Conservation (phyloP, 2,329 filamentous ascomycete species). For the Pseudogymnoascus sp. region DNA sequence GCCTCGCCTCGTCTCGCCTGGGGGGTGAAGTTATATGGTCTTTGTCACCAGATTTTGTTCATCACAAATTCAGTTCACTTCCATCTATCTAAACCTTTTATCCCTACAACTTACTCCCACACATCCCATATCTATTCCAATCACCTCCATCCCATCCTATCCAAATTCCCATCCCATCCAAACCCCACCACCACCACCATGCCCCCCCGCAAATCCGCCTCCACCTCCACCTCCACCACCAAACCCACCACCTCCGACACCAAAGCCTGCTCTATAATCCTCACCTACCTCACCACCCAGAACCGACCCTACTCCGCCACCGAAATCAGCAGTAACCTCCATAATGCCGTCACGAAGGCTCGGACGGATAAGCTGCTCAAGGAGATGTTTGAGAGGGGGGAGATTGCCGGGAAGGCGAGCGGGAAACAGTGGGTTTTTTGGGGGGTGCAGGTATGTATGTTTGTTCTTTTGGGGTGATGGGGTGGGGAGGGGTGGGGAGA, state of each 20-base stretch:
- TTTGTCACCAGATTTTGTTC: neutral
- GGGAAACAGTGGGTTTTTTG: constrained; percentile 30
- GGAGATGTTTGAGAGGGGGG: constrained; percentile 51
- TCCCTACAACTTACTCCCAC: neutral
- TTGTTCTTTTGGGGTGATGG: too few relatives aligned
- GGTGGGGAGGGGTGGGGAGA: neutral
- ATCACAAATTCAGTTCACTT: neutral
- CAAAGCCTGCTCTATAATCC: constrained; percentile 29
- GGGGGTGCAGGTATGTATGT: constrained; percentile 23
- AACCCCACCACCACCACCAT: constrained; percentile 6
- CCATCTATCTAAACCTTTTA: neutral
- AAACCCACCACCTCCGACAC: constrained; percentile 21
- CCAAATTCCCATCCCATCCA: neutral
- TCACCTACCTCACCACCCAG: constrained; percentile 30
- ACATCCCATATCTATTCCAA: neutral
- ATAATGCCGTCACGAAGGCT: constrained; percentile 46
- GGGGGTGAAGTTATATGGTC: neutral
- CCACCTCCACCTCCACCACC: neutral
- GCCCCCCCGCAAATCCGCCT: constrained; percentile 7
- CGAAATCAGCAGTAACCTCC: constrained; percentile 53
- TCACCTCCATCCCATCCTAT: neutral
- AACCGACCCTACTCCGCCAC: constrained; percentile 37
- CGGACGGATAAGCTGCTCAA: constrained; percentile 53
- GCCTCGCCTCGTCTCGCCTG: neutral
- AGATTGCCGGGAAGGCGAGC: constrained; percentile 44